Evolutionary conservation across 345 rosid genomes (phyloP), one percentile per base, ranked within the genome.

Genomic region (Luvunga scandens): DNA sequence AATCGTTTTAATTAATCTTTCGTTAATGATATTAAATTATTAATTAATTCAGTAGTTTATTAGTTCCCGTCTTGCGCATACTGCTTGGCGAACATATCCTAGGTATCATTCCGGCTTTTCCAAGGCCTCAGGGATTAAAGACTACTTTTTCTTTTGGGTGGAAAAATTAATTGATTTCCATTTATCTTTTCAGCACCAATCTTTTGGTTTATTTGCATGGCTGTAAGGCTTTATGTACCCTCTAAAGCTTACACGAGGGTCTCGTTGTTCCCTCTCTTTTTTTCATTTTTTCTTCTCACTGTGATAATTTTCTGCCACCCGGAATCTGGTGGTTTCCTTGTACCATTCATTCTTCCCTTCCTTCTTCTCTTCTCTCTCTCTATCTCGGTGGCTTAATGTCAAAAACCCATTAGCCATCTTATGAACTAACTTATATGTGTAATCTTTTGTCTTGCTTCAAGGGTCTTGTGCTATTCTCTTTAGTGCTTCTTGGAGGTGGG

Each of bases 241-340:
- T 83, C 59, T 80, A 83, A 85, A 84, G 86, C 91, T 87, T 84
- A 77, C 94, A 89, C 94, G 89, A 84, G 89, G 84, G 82, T 85
- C 75, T 77, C 80, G 82, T 81, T 88, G 84, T 82, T 83, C 83
- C 87, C 82, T 77, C 71, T 19, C 68, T 36, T 34, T 71, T 45
- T 45, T 45, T 45, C 16, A 3, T 3, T 3, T 45, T 45, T 45
- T 67, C 78, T 66, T 77, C 77, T 72, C 71, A 31, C 66, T 45
- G 48, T 84, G 74, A 73, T 78, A 63, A 68, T 28, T 77, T 59
- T 67, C 68, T 66, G 34, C 65, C 84, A 67, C 69, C 76, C 67
- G 4, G 42, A 56, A 33, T 68, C 81, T 55, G 66, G 70, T 59
- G 76, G 42, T 79, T 66, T 42, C 71, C 48, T 59, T 48, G 71